A percentile compares a stretch with the other conserved stretches of the same genome.
These are phyloP conservation scores for Diplodia sapinea DNA, from an alignment of 2,329 filamentous ascomycete genomes.

Conservation along the genomic window DNA sequence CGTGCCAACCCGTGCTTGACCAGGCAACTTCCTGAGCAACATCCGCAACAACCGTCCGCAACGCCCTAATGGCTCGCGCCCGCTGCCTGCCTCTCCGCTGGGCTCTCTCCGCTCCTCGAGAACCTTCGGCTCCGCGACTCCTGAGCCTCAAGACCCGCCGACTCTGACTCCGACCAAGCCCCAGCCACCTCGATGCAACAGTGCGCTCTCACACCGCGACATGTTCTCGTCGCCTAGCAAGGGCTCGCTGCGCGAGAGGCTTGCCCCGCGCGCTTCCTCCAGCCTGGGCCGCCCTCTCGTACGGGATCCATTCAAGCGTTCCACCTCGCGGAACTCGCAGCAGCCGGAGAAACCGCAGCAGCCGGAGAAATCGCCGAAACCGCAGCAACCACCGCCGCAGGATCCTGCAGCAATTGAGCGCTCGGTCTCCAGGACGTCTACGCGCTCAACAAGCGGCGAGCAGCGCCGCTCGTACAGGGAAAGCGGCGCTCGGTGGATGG, in stretches of 20 bases:
- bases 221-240: constrained; percentile 43
- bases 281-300: constrained; percentile 39
- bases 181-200: constrained; percentile 18
- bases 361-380: not conserved
- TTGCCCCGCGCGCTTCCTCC: constrained; percentile 17
- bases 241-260: constrained; percentile 45
- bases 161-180: constrained; percentile 35
- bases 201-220: constrained; percentile 33
- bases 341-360: constrained; percentile 35
- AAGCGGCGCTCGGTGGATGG: constrained; percentile 76
- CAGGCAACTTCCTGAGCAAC: constrained; percentile 73
- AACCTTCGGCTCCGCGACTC: constrained; percentile 36
- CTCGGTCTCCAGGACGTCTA: constrained; percentile 52
- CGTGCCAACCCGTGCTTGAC: constrained; percentile 31
- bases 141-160: constrained; percentile 36
- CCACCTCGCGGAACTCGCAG: constrained; percentile 50
- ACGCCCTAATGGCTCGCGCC: constrained; percentile 74
- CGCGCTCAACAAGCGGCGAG: constrained; percentile 60
- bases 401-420: constrained; percentile 49
- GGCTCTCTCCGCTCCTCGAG: constrained; percentile 36
- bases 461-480: constrained; percentile 69
- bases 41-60: constrained; percentile 71
- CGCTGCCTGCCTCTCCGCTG: constrained; percentile 60
- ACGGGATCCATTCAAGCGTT: constrained; percentile 43
- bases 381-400: not conserved